Conservation (phyloP, 176 grass and related monocot species). For the Carex myosuroides region DNA sequence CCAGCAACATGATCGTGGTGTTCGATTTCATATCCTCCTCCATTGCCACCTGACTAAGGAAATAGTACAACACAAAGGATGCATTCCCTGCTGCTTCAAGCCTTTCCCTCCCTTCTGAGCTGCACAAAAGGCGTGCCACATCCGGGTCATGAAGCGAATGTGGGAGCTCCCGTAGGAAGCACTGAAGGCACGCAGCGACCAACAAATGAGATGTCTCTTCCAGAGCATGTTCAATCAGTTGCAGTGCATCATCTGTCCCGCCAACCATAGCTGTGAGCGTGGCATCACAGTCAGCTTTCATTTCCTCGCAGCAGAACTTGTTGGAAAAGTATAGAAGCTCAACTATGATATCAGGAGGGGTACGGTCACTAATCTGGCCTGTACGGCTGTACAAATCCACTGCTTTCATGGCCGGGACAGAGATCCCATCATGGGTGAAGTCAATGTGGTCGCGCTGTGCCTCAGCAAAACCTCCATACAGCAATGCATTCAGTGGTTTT, state of each 20-base stretch:
- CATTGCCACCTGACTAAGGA: slow-evolving; percentile 75
- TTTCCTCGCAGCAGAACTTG: slow-evolving; percentile 84
- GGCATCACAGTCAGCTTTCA: slow-evolving; percentile 73
- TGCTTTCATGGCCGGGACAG: slow-evolving; percentile 59
- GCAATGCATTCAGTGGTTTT: slow-evolving; percentile 69
- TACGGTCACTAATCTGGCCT: slow-evolving; percentile 35
- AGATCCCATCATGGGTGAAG: slow-evolving; percentile 71
- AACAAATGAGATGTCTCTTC: slow-evolving; percentile 71
- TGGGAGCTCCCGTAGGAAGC: slow-evolving; percentile 94
- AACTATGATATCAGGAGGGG: slow-evolving; percentile 47
- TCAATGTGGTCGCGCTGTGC: slow-evolving; percentile 66
- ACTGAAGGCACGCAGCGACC: slow-evolving; percentile 74
- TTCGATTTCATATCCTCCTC: slow-evolving; percentile 82
- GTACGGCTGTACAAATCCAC: slow-evolving; percentile 53
- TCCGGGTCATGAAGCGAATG: slow-evolving; percentile 55
- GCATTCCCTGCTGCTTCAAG: slow-evolving; percentile 56
- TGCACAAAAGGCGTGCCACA: slow-evolving; percentile 60
- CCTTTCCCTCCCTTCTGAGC: slow-evolving; percentile 55
- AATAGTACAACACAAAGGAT: slow-evolving; percentile 84
- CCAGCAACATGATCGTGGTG: slow-evolving; percentile 77
- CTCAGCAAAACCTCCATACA: slow-evolving; percentile 92
- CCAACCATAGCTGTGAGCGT: slow-evolving; percentile 56
- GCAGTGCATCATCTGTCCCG: slow-evolving; percentile 46
- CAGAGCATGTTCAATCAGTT: slow-evolving; percentile 67
- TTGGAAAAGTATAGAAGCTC: slow-evolving; percentile 81